Conservation (phyloP, 441 rosid genomes). For the Gossypium lobatum region DNA sequence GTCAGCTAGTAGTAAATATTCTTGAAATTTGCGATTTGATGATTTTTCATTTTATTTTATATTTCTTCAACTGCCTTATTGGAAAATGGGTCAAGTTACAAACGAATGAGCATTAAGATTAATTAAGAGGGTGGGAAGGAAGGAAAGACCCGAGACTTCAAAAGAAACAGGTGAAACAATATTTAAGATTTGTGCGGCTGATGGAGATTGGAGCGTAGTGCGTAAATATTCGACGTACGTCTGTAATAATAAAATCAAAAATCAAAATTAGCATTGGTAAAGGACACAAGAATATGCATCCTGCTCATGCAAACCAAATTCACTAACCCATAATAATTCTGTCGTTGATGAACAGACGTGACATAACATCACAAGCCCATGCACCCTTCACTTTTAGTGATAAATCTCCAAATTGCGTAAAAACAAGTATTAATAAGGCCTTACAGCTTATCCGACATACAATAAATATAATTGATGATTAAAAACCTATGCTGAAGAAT, state of each 20-base stretch:
- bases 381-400: background rate
- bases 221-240: no score
- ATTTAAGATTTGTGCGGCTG: background rate
- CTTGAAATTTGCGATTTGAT: background rate
- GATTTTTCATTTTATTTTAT: background rate
- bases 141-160: background rate
- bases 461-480: background rate
- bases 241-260: background rate
- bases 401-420: background rate
- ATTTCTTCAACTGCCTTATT: background rate
- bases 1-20: background rate
- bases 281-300: background rate
- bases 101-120: background rate
- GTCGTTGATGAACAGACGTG: background rate
- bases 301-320: background rate
- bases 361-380: background rate
- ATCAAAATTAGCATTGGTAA: background rate
- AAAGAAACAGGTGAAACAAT: background rate
- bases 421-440: conserved; percentile 5
- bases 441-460: conserved; percentile 8
- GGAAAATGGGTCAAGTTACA: background rate
- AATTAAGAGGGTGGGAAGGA: background rate
- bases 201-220: background rate
- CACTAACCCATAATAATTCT: background rate
- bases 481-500: conserved; percentile 21